Evolutionary conservation across 2,329 filamentous ascomycete genomes (phyloP).

Genomic region (Podosphaera fusca): DNA sequence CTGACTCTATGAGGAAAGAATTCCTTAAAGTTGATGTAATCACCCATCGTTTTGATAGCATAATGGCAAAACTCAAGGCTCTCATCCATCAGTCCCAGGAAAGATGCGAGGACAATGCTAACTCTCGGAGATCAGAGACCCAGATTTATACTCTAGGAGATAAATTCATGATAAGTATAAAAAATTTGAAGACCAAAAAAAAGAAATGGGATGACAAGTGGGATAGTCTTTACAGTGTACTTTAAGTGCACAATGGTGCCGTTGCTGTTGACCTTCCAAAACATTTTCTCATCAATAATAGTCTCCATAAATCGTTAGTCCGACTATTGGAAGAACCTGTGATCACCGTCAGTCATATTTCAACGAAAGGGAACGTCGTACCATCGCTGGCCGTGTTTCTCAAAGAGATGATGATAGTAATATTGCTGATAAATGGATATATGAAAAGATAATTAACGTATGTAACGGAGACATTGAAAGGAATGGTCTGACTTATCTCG

Average conservation of each 20-base stretch:
- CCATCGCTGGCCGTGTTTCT: neutral
- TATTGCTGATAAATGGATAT: neutral
- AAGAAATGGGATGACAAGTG: neutral
- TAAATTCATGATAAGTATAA: neutral
- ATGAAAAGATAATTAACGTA: slow-evolving; percentile 22
- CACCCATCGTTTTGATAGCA: no score
- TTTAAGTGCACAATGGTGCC: neutral
- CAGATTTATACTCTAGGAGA: neutral
- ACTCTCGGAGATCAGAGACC: neutral
- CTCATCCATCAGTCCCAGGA: neutral
- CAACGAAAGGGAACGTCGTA: neutral
- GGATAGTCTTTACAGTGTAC: neutral
- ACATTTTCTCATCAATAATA: neutral
- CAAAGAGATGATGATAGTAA: neutral
- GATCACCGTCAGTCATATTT: neutral
- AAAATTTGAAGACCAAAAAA: slow-evolving; percentile 1
- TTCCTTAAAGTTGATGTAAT: neutral
- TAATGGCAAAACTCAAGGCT: neutral
- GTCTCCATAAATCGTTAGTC: neutral
- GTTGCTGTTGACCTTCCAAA: neutral
- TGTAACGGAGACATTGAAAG: slow-evolving; percentile 28
- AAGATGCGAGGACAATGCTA: neutral
- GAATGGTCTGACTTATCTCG: neutral
- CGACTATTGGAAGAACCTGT: neutral
- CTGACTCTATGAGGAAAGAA: neutral